Conservation (phyloP, 495 filamentous ascomycete genomes). For the Massariosphaeria phaeospora region DNA sequence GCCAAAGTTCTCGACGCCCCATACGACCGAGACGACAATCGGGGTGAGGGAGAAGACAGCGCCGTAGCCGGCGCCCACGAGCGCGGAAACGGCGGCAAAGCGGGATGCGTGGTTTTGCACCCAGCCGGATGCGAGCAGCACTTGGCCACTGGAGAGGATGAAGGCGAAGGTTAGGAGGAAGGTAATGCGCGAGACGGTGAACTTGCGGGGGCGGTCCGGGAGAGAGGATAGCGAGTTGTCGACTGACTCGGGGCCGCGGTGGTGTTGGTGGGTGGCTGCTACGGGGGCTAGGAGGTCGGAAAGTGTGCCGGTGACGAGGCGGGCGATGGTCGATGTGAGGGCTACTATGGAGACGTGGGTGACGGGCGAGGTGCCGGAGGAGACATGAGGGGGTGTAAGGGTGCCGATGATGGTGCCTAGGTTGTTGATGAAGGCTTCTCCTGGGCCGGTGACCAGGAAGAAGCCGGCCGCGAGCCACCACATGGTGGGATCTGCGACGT, state of each 20-base stretch:
- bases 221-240: slow-evolving; percentile 34
- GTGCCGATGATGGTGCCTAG: slow-evolving; percentile 88
- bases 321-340: slow-evolving; percentile 81
- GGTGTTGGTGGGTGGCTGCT: slow-evolving; percentile 37
- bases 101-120: slow-evolving; percentile 60
- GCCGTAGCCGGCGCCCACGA: slow-evolving; percentile 87
- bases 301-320: slow-evolving; percentile 76
- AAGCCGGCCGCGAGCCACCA: slow-evolving; percentile 89
- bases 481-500: slow-evolving; percentile 85
- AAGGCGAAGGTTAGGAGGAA: slow-evolving; percentile 73
- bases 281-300: slow-evolving; percentile 82
- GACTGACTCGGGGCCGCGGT: slow-evolving; percentile 37
- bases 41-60: slow-evolving; percentile 83
- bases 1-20: slow-evolving; percentile 97
- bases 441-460: slow-evolving; percentile 88
- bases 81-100: slow-evolving; percentile 74
- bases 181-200: slow-evolving; percentile 66
- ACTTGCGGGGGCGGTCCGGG: slow-evolving; percentile 36
- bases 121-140: slow-evolving; percentile 66
- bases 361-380: slow-evolving; percentile 56
- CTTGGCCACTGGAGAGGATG: slow-evolving; percentile 69
- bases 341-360: slow-evolving; percentile 91
- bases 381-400: slow-evolving; percentile 58
- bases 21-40: slow-evolving; percentile 88
- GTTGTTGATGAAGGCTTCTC: slow-evolving; percentile 97